A percentile compares a stretch with the other conserved stretches of the same genome.
Conservation (phyloP, 78 protist genomes). For the Planoprotostelium fungivorum region DNA sequence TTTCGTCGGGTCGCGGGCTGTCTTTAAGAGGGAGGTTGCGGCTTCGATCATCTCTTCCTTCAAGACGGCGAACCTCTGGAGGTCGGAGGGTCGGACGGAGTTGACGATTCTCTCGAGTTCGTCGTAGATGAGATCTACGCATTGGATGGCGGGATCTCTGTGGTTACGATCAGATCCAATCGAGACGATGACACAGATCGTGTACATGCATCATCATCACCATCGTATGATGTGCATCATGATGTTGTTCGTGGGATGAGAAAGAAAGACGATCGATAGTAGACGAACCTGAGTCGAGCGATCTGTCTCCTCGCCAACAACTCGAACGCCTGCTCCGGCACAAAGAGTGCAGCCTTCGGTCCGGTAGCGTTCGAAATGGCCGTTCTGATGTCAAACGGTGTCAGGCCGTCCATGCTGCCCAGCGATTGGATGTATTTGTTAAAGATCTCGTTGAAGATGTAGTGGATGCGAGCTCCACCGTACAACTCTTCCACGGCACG, state of each 20-base stretch:
- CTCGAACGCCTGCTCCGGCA: slow-evolving; percentile 93
- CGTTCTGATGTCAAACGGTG: slow-evolving; percentile 71
- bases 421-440: slow-evolving; percentile 37
- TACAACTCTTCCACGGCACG: slow-evolving; percentile 41
- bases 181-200: background rate
- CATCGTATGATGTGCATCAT: too few relatives aligned
- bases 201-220: too few relatives aligned
- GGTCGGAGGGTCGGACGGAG: slow-evolving; percentile 46
- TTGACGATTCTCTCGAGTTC: slow-evolving; percentile 76
- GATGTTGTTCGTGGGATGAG: too few relatives aligned
- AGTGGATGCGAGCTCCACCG: slow-evolving; percentile 94
- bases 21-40: slow-evolving; percentile 41
- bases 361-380: slow-evolving; percentile 86
- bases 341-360: slow-evolving; percentile 81
- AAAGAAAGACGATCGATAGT: too few relatives aligned
- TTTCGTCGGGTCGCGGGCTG: slow-evolving; percentile 44
- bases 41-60: slow-evolving; percentile 35
- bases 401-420: slow-evolving; percentile 58
- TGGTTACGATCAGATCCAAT: background rate
- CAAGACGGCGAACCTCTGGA: slow-evolving; percentile 42
- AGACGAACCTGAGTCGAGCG: slow-evolving; percentile 56
- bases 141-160: slow-evolving; percentile 55
- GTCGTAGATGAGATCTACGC: slow-evolving; percentile 79
- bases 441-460: slow-evolving; percentile 81
- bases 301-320: slow-evolving; percentile 68